phyloP scores from a whole-genome alignment of 2,329 filamentous ascomycete species.

The Neonectria punicea region DNA sequence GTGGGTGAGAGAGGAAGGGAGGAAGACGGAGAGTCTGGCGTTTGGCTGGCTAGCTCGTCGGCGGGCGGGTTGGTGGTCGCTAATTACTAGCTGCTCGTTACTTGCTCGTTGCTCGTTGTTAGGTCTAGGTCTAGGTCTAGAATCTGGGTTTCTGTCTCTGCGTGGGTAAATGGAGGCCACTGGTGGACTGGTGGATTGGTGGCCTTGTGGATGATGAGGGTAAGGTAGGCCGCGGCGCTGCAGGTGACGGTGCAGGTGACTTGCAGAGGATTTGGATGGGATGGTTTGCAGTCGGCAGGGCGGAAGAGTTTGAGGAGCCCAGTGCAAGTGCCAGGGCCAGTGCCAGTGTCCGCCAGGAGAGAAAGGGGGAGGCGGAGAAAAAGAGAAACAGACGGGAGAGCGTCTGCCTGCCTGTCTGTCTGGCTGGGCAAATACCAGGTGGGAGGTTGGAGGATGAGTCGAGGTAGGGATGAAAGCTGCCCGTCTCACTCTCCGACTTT shows the following conservation, averaged over 20 bases:
- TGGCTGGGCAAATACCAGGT: slow-evolving; percentile 20
- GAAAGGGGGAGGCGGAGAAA: not conserved
- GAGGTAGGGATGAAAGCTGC: slow-evolving; percentile 25
- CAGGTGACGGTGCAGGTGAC: slow-evolving; percentile 25
- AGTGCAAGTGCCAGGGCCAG: too few species aligned
- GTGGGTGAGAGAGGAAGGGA: slow-evolving; percentile 26
- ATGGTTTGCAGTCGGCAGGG: slow-evolving; percentile 11
- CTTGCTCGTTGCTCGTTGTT: slow-evolving; percentile 3
- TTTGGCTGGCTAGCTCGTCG: not conserved
- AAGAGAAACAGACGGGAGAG: slow-evolving; percentile 10
- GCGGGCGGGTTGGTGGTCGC: not conserved
- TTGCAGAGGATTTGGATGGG: slow-evolving; percentile 3
- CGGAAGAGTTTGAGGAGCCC: not conserved
- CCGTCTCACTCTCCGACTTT: slow-evolving; percentile 34
- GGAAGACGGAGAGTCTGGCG: slow-evolving; percentile 11
- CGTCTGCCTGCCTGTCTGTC: slow-evolving; percentile 10
- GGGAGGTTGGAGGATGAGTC: slow-evolving; percentile 23
- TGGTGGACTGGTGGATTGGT: not conserved
- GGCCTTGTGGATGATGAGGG: not conserved
- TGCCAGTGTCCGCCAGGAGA: not conserved
- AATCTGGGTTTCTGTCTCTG: not conserved
- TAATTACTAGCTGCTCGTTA: not conserved
- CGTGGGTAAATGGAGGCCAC: not conserved
- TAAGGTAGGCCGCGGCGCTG: slow-evolving; percentile 15
- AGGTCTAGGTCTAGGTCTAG: not conserved